Percentiles rank a stretch among this genome's conserved stretches.
These are phyloP conservation scores for Suillus variegatus DNA, from an alignment of 768 basidiomycete genomes.

Conservation along the genomic window DNA sequence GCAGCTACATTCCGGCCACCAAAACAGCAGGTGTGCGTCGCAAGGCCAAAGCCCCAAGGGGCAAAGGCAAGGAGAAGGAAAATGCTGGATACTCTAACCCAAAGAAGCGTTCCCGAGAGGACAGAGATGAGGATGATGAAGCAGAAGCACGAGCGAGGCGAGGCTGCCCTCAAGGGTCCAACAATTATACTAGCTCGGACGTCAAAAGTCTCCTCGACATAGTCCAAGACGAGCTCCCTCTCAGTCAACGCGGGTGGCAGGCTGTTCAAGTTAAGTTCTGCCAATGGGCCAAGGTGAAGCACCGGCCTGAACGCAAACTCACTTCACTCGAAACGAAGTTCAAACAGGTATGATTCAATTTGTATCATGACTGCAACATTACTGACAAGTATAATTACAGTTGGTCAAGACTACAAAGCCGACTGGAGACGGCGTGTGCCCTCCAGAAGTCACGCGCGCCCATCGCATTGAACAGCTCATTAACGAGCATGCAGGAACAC, in stretches of 20 bases:
- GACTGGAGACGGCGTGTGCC: constrained; percentile 25
- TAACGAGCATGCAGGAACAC: constrained; percentile 20
- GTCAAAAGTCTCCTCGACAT: background rate
- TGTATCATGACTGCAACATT: background rate
- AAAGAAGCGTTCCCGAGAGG: background rate
- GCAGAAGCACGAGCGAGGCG: background rate
- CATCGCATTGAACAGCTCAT: constrained; percentile 30
- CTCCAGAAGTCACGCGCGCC: constrained; percentile 22
- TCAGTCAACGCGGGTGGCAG: constrained; percentile 8
- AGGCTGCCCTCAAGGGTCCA: constrained; percentile 4
- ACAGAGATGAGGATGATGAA: background rate
- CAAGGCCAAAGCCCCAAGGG: background rate
- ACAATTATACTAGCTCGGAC: constrained; percentile 2
- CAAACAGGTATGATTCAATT: constrained; percentile 20
- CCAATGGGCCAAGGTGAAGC: constrained; percentile 6
- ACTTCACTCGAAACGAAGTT: constrained; percentile 24
- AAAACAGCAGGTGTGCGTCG: background rate
- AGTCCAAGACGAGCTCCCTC: constrained; percentile 5
- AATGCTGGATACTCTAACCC: background rate
- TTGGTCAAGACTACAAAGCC: constrained; percentile 27
- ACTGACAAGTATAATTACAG: constrained; percentile 1
- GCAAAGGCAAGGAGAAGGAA: constrained; percentile 9
- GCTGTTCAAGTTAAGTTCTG: background rate
- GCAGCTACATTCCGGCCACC: background rate
- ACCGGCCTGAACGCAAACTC: background rate